Percentiles rank a stretch among this genome's conserved stretches.
Evolutionary conservation across 805 yeast species (phyloP).

Genomic region (Lipomyces orientalis): DNA sequence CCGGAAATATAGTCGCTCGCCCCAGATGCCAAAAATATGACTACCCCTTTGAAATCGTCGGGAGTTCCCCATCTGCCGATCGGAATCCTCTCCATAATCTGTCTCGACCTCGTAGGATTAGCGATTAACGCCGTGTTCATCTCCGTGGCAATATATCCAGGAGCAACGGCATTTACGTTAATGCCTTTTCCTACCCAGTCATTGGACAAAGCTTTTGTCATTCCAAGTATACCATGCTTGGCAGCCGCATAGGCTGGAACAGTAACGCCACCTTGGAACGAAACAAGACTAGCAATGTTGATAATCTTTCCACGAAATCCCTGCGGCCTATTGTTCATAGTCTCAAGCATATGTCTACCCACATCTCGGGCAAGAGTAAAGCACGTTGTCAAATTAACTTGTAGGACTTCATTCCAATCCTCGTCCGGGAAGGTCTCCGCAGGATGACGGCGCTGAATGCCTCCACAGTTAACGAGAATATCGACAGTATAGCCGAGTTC

Average conservation of each 20-base stretch:
- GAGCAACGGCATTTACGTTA: constrained; percentile 57
- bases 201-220: constrained; percentile 51
- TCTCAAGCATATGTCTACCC: constrained; percentile 49
- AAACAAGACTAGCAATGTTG: constrained; percentile 51
- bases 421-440: too few relatives aligned
- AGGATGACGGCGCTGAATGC: too few relatives aligned
- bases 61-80: constrained; percentile 55
- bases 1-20: constrained; percentile 60
- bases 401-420: too few relatives aligned
- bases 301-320: constrained; percentile 50
- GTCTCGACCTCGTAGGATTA: constrained; percentile 41
- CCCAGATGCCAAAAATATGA: constrained; percentile 55
- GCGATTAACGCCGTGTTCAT: constrained; percentile 48
- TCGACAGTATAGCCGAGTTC: too few relatives aligned
- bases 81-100: too few relatives aligned
- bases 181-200: constrained; percentile 58
- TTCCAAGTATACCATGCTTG: constrained; percentile 50
- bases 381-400: too few relatives aligned
- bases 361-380: constrained; percentile 50
- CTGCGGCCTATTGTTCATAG: constrained; percentile 31
- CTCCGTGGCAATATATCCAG: constrained; percentile 56
- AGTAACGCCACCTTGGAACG: constrained; percentile 52
- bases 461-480: too few relatives aligned
- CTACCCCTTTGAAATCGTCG: constrained; percentile 58
- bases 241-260: constrained; percentile 52